Evolutionary conservation across 306 rosid genomes (phyloP).

Genomic region (Fagus crenata): DNA sequence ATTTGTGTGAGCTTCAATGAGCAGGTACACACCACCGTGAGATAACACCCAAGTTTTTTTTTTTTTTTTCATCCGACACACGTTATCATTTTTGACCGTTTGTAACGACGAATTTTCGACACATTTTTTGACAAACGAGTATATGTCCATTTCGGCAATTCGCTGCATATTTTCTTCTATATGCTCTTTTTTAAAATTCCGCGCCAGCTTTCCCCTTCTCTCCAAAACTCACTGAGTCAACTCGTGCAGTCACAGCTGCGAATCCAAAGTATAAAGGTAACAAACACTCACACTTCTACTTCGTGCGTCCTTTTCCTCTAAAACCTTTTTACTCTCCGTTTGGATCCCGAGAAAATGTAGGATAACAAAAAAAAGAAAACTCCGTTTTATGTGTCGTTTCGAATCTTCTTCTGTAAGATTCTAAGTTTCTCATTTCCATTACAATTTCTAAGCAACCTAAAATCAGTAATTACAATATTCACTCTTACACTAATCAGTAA

Average conservation of each 20-base stretch:
- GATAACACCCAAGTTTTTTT: too few species aligned
- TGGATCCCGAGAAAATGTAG: constrained; percentile 3
- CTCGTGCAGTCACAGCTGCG: not conserved
- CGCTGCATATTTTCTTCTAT: not conserved
- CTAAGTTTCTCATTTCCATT: not conserved
- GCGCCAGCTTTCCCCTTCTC: constrained; percentile 32
- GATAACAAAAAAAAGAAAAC: not conserved
- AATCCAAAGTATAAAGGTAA: not conserved
- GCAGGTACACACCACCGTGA: too few species aligned
- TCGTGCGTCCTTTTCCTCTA: not conserved
- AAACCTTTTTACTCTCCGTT: not conserved
- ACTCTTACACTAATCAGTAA: not conserved
- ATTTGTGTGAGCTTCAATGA: too few species aligned
- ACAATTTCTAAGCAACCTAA: not conserved
- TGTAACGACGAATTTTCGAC: too few species aligned
- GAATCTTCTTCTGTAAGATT: not conserved
- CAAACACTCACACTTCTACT: not conserved
- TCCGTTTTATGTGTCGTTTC: not conserved
- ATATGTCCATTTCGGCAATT: not conserved
- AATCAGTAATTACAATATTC: not conserved
- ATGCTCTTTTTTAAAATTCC: constrained; percentile 37
- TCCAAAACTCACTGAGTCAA: constrained; percentile 5
- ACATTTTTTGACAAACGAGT: too few species aligned
- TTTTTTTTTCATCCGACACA: too few species aligned
- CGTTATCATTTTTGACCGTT: too few species aligned